Base-by-base conservation (phyloP, 768 basidiomycete genomes). In the Pleurotus tuber-regium region DNA sequence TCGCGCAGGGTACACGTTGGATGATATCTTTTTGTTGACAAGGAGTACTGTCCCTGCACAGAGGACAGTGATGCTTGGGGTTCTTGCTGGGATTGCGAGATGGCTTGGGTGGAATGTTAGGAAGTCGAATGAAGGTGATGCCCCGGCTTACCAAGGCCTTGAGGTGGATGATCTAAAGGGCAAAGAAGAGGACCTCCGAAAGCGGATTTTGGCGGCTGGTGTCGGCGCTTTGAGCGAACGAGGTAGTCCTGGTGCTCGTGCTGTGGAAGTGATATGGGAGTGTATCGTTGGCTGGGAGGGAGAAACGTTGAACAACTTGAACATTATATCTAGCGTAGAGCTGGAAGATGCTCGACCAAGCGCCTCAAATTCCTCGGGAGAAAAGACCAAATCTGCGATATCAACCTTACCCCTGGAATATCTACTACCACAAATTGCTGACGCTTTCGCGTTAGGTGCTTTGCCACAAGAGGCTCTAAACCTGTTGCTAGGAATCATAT, bases 1-100 rank as follows among this genome's bases (percentile, higher is more conserved):
- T 26, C 82, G 77, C 51, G 94, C 94, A 0, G 94, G 93, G 0
- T 97, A 97, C 67, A 94, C 91, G 0, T 70, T 96, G 1, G 85
- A 91, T 38, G 94, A 96, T 54, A 74, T 96, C 3, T 85, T 95
- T 39, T 69, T 89, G 33, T 75, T 95, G 7, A 82, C 84, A 3
- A 73, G 90, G 31, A 93, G 91, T 0, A 92, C 85, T 2, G 87
- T 94, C 0, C 83, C 85, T 10, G 86, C 88, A 4, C 94, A 98
- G 62, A 77, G 93, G 28, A 82, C 87, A 4, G 81, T 82, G 0
- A 94, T 95, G 87, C 70, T 96, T 14, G 79, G 82, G 4, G 73
- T 95, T 2, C 67, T 96, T 1, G 75, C 77, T 0, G 76, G 77
- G 25, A 79, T 94, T 42, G 72, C 79, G 4, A 31, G 46, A 33